Evolutionary conservation across 495 filamentous ascomycete species (phyloP).

Genomic region (Lophiotrema nucula): DNA sequence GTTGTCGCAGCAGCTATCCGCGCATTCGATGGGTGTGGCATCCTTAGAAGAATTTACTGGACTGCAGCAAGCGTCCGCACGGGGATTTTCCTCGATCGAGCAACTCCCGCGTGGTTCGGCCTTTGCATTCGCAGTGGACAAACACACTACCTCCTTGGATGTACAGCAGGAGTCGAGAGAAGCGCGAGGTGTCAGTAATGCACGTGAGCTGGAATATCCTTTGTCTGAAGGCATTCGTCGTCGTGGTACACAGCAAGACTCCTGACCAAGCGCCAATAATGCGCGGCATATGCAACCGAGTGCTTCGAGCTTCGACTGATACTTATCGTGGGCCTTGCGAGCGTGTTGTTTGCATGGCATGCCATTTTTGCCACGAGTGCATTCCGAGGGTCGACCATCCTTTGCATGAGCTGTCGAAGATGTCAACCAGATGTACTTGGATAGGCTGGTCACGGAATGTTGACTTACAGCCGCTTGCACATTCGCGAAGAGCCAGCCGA

Average conservation of each 20-base stretch:
- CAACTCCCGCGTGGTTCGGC: not conserved
- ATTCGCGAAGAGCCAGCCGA: conserved; percentile 48
- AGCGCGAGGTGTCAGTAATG: not conserved
- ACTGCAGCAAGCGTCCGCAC: too few relatives aligned
- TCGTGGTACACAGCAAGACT: conserved; percentile 48
- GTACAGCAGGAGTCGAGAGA: conserved; percentile 3
- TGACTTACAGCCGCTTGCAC: not conserved
- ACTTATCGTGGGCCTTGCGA: not conserved
- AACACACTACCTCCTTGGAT: not conserved
- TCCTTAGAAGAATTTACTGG: too few relatives aligned
- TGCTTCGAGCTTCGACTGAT: conserved; percentile 43
- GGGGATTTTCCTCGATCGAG: too few relatives aligned
- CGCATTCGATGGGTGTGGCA: too few relatives aligned
- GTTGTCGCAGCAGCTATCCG: too few relatives aligned
- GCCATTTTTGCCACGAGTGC: not conserved
- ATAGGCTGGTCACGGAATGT: not conserved
- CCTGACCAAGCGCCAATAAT: conserved; percentile 52
- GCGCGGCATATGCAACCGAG: conserved; percentile 57
- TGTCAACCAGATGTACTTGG: not conserved
- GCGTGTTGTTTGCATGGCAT: not conserved
- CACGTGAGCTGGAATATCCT: not conserved
- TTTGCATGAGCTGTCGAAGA: not conserved
- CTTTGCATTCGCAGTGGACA: not conserved
- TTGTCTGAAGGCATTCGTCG: not conserved
- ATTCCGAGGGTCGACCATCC: not conserved